Evolutionary conservation across 106 monocot genomes (phyloP).

Genomic region (Ottelia alismoides): DNA sequence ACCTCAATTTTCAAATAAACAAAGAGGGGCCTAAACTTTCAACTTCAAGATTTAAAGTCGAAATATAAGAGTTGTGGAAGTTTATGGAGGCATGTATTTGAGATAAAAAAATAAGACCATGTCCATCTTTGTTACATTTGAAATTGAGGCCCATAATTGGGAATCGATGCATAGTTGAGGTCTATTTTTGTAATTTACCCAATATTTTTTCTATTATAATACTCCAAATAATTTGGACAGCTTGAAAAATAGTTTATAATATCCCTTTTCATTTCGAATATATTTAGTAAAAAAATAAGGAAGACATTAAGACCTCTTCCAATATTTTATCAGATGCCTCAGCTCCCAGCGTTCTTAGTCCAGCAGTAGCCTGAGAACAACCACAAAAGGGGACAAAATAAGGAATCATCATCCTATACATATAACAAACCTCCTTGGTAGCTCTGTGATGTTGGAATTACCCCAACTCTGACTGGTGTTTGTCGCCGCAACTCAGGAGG

Average conservation of each 20-base stretch:
- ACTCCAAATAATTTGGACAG: too few relatives aligned
- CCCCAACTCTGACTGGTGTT: slow-evolving; percentile 11
- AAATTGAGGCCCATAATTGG: neutral
- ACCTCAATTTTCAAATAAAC: too few relatives aligned
- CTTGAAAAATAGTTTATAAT: too few relatives aligned
- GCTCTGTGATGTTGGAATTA: too few relatives aligned
- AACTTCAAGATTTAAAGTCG: neutral
- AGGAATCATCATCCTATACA: too few relatives aligned
- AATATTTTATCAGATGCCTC: slow-evolving; percentile 66
- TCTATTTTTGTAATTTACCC: neutral
- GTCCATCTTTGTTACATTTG: too few relatives aligned
- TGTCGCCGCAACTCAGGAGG: slow-evolving; percentile 1
- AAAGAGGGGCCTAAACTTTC: neutral
- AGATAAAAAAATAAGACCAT: too few relatives aligned
- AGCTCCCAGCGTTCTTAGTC: slow-evolving; percentile 63
- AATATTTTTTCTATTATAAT: too few relatives aligned
- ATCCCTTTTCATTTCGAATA: neutral
- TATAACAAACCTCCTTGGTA: too few relatives aligned
- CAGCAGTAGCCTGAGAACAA: slow-evolving; percentile 67
- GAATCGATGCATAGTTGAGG: neutral
- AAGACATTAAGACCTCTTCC: slow-evolving; percentile 25
- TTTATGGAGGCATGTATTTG: too few relatives aligned
- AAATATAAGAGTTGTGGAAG: slow-evolving; percentile 1
- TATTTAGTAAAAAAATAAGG: neutral
- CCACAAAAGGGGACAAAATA: neutral